Percentiles rank a stretch among this genome's conserved stretches.
Conservation (phyloP, 805 yeast species). For the Torulaspora maleeae region DNA sequence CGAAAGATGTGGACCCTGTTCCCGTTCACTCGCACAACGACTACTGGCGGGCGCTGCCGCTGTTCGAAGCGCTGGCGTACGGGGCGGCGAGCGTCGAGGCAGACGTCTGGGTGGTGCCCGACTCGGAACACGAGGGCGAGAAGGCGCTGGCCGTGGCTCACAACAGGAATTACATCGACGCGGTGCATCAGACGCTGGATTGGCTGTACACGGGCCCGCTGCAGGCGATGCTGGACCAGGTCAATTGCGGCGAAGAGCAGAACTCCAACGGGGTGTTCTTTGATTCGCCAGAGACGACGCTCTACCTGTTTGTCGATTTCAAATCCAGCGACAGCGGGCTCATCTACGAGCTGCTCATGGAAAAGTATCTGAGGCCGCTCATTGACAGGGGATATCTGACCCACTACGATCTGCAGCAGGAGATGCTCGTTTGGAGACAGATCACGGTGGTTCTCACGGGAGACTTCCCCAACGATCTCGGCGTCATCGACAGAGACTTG, state of each 20-base stretch:
- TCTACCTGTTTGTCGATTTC: slow-evolving; percentile 60
- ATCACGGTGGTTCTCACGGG: slow-evolving; percentile 65
- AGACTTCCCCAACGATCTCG: slow-evolving; percentile 42
- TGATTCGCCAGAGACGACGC: slow-evolving; percentile 44
- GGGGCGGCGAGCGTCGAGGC: slow-evolving; percentile 62
- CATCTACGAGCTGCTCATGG: slow-evolving; percentile 45
- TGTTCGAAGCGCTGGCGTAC: slow-evolving; percentile 48
- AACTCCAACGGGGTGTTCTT: slow-evolving; percentile 41
- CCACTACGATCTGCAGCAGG: slow-evolving; percentile 39
- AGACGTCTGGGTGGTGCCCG: slow-evolving; percentile 50
- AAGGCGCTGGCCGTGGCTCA: slow-evolving; percentile 60
- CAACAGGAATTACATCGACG: slow-evolving; percentile 43
- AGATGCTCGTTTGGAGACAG: slow-evolving; percentile 45
- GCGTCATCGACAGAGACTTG: slow-evolving; percentile 12
- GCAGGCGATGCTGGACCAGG: slow-evolving; percentile 42
- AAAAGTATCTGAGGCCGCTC: slow-evolving; percentile 43
- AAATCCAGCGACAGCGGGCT: slow-evolving; percentile 44
- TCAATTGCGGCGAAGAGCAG: slow-evolving; percentile 36
- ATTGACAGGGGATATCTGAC: slow-evolving; percentile 48
- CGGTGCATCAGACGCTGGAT: slow-evolving; percentile 42
- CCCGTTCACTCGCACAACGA: slow-evolving; percentile 64
- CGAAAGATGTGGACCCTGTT: slow-evolving; percentile 24
- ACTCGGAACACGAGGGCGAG: slow-evolving; percentile 26
- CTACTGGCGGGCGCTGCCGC: slow-evolving; percentile 56
- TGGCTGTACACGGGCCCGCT: slow-evolving; percentile 52